These are phyloP conservation scores for Pythium guiyangense DNA, from an alignment of 352 stramenopile genomes.

Conservation along the genomic window DNA sequence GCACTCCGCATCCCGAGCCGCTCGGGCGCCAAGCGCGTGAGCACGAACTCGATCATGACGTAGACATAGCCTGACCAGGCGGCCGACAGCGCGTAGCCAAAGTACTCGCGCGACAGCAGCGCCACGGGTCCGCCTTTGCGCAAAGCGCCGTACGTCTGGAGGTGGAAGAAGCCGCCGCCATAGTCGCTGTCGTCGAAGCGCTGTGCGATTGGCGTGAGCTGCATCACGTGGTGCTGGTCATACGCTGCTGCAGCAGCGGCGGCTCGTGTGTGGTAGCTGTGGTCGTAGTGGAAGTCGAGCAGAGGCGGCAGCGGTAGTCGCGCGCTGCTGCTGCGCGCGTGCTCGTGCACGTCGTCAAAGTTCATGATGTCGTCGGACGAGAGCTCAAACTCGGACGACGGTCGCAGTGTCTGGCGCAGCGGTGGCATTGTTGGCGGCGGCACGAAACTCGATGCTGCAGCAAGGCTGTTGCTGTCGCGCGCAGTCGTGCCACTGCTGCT, in stretches of 20 bases:
- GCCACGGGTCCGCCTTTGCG: conserved; percentile 13
- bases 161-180: conserved; percentile 48
- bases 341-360: background rate
- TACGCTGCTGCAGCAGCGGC: background rate
- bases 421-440: too few species aligned
- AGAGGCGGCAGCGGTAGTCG: background rate
- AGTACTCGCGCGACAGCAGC: conserved; percentile 10
- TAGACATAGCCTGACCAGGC: conserved; percentile 11
- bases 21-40: conserved; percentile 9
- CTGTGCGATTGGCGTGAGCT: conserved; percentile 1
- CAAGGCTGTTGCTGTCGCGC: too few species aligned
- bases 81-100: conserved; percentile 13
- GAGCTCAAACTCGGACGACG: conserved; percentile 8
- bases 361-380: conserved; percentile 5
- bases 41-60: conserved; percentile 9
- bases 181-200: conserved; percentile 28
- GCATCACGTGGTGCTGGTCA: background rate
- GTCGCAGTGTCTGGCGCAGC: background rate
- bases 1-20: conserved; percentile 9
- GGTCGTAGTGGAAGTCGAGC: conserved; percentile 1
- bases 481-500: too few species aligned
- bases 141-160: conserved; percentile 65
- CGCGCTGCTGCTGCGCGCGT: background rate
- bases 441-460: too few species aligned
- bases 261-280: too few species aligned